These are phyloP conservation scores for Phytophthora cactorum DNA, from an alignment of 352 stramenopile species.

Conservation along the genomic window DNA sequence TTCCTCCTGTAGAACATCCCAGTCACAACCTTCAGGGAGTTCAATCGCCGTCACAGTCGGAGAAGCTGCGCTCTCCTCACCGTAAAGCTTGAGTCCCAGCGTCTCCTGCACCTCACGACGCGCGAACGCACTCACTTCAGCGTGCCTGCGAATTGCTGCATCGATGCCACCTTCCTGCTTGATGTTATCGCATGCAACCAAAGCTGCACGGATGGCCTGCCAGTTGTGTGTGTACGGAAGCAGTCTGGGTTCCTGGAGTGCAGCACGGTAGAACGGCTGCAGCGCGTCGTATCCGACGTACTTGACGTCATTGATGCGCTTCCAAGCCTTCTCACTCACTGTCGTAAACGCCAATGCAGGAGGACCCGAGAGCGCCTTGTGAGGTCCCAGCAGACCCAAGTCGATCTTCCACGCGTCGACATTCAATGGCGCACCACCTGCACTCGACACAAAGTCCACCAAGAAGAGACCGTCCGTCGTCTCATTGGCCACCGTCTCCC, in stretches of 20 bases:
- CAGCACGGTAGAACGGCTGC: constrained; percentile 47
- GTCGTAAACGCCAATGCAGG: constrained; percentile 50
- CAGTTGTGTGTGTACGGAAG: constrained; percentile 69
- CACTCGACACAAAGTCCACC: constrained; percentile 66
- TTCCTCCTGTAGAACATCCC: constrained; percentile 38
- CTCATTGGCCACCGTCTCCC: constrained; percentile 43
- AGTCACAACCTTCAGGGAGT: constrained; percentile 40
- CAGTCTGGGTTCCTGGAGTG: constrained; percentile 39
- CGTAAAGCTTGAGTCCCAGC: constrained; percentile 46
- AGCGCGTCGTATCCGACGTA: constrained; percentile 43
- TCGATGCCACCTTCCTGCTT: constrained; percentile 44
- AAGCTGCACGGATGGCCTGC: constrained; percentile 51
- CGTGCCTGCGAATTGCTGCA: constrained; percentile 35
- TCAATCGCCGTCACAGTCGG: constrained; percentile 61
- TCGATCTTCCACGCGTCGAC: constrained; percentile 55
- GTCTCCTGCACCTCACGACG: constrained; percentile 37
- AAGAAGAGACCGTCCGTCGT: constrained; percentile 61
- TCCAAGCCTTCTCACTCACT: constrained; percentile 58
- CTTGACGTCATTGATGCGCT: constrained; percentile 47
- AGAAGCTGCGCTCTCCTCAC: constrained; percentile 37
- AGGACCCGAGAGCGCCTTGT: constrained; percentile 57
- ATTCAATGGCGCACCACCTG: constrained; percentile 42
- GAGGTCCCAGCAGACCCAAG: constrained; percentile 48
- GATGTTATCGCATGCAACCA: constrained; percentile 46
- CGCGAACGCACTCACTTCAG: constrained; percentile 43